Conservation (phyloP, 257 asterid genomes). For the Solanum lycopersicoides region DNA sequence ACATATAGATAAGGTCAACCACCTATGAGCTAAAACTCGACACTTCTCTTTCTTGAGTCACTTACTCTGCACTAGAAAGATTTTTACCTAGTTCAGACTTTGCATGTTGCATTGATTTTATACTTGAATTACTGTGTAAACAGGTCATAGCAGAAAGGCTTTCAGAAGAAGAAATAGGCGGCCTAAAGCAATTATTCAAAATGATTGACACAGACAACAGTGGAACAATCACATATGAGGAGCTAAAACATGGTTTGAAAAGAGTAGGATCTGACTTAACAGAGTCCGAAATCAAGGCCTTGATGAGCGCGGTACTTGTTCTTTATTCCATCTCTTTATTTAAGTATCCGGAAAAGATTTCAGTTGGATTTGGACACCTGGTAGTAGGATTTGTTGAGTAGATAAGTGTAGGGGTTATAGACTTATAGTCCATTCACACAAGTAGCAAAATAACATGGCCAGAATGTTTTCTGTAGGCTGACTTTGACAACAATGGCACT, state of each 20-base stretch:
- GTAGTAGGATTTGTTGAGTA: background rate
- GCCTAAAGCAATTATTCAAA: conserved; percentile 68
- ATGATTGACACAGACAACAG: conserved; percentile 87
- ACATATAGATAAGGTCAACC: too few species aligned
- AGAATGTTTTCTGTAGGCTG: conserved; percentile 49
- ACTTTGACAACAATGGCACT: conserved; percentile 78
- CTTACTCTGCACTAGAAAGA: background rate
- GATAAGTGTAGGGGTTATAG: background rate
- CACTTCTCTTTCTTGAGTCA: background rate
- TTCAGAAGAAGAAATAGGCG: conserved; percentile 94
- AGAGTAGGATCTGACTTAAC: conserved; percentile 82
- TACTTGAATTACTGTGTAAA: background rate
- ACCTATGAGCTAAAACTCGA: too few species aligned
- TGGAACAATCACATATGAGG: conserved; percentile 82
- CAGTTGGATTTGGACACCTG: background rate
- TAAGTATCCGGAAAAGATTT: too few species aligned
- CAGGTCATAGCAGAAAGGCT: conserved; percentile 96
- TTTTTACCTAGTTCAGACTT: background rate
- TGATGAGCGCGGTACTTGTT: conserved; percentile 68
- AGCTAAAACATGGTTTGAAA: conserved; percentile 58
- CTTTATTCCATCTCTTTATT: background rate
- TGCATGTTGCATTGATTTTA: background rate
- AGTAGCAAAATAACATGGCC: background rate
- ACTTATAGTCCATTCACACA: background rate
- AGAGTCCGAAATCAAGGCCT: conserved; percentile 72